A percentile compares a stretch with the other conserved stretches of the same genome.
Evolutionary conservation across 345 rosid species (phyloP).

Genomic region (Ceriops zippeliana): DNA sequence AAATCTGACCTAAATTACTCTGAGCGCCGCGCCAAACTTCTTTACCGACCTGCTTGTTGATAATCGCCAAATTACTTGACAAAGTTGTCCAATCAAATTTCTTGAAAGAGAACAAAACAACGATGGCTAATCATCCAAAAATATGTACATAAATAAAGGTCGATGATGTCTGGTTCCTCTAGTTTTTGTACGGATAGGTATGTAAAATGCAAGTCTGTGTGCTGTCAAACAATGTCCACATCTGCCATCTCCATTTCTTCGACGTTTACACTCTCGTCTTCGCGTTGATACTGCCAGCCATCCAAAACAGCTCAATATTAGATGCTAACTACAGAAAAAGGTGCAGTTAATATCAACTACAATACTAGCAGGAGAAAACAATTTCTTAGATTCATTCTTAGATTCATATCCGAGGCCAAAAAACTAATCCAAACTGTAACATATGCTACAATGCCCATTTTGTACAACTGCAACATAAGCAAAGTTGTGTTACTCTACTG

Average conservation of each 20-base stretch:
- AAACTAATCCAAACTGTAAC: neutral
- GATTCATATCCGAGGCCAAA: neutral
- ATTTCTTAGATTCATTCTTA: neutral
- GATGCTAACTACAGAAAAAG: neutral
- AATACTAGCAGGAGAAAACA: neutral
- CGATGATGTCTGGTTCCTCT: neutral
- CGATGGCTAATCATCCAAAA: too few species aligned
- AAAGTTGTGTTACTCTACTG: too few species aligned
- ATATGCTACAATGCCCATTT: too few species aligned
- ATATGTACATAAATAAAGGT: neutral
- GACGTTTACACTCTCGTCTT: constrained; percentile 38
- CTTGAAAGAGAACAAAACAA: too few species aligned
- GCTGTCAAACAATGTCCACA: constrained; percentile 22
- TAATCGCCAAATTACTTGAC: too few species aligned
- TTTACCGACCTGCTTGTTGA: too few species aligned
- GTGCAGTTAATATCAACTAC: neutral
- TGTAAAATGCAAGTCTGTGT: too few species aligned
- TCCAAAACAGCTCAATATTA: neutral
- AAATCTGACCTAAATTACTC: too few species aligned
- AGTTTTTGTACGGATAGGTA: too few species aligned
- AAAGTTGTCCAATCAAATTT: too few species aligned
- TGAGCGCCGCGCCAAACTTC: too few species aligned
- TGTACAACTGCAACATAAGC: too few species aligned
- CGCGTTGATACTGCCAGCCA: constrained; percentile 40
- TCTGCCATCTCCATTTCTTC: constrained; percentile 33